phyloP scores from a whole-genome alignment of 2,329 filamentous ascomycete species.

The Aspergillus uvarum region DNA sequence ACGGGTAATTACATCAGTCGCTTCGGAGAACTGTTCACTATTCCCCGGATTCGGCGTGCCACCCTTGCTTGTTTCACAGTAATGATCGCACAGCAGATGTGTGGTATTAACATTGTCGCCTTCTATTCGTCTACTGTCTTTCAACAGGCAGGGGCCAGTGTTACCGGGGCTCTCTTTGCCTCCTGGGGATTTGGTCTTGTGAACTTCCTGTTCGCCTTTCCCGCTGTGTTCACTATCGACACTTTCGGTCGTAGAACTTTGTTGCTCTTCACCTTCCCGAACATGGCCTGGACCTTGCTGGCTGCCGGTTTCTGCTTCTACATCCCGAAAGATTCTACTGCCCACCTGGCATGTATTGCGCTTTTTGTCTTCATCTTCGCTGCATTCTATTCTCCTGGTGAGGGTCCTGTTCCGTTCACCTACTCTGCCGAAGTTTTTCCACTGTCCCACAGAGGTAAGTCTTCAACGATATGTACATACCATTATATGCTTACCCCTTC shows the following conservation, averaged over 20 bases:
- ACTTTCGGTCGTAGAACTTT: slow-evolving; percentile 64
- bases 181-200: slow-evolving; percentile 66
- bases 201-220: slow-evolving; percentile 66
- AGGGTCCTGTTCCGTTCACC: slow-evolving; percentile 57
- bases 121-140: slow-evolving; percentile 69
- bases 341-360: slow-evolving; percentile 56
- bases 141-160: slow-evolving; percentile 54
- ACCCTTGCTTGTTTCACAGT: slow-evolving; percentile 74
- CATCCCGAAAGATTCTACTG: slow-evolving; percentile 43
- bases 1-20: slow-evolving; percentile 60
- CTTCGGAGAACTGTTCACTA: slow-evolving; percentile 54
- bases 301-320: slow-evolving; percentile 62
- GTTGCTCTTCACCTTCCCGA: slow-evolving; percentile 64
- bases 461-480: not conserved
- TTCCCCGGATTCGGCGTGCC: slow-evolving; percentile 55
- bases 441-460: slow-evolving; percentile 52
- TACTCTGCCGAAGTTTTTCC: slow-evolving; percentile 59
- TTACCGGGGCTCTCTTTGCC: slow-evolving; percentile 59
- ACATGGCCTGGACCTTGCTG: slow-evolving; percentile 67
- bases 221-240: slow-evolving; percentile 65
- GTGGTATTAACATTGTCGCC: slow-evolving; percentile 70
- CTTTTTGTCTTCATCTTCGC: slow-evolving; percentile 66
- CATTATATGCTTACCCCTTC: slow-evolving; percentile 8
- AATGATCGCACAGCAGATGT: slow-evolving; percentile 77
- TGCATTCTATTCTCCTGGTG: slow-evolving; percentile 64